A percentile compares a stretch with the other conserved stretches of the same genome.
phyloP scores from a whole-genome alignment of 2,329 filamentous ascomycete genomes.

The Xylogone sp. region DNA sequence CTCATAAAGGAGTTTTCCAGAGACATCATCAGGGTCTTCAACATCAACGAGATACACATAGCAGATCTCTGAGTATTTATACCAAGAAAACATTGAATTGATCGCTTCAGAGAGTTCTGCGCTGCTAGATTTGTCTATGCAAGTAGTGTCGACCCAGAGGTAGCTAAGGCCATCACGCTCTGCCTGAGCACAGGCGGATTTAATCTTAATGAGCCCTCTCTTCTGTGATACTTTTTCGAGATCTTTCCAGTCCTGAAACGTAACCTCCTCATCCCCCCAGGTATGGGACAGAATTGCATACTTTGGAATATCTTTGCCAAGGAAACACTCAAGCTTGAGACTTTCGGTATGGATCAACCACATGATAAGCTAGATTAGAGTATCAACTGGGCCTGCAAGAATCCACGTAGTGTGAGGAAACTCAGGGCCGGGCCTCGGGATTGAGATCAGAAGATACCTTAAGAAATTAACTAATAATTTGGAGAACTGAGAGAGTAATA shows the following conservation, averaged over 20 bases:
- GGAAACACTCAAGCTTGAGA: constrained; percentile 2
- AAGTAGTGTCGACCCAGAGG: constrained; percentile 6
- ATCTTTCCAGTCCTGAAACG: constrained; percentile 1
- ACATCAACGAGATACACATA: constrained; percentile 7
- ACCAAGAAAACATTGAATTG: constrained; percentile 7
- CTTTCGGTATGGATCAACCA: not conserved
- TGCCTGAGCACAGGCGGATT: not conserved
- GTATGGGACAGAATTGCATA: constrained; percentile 17
- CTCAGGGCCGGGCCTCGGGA: not conserved
- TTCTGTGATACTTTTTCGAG: constrained; percentile 20
- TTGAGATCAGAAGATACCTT: not conserved
- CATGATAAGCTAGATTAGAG: not conserved
- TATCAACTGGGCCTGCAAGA: not conserved
- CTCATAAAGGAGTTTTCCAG: not conserved
- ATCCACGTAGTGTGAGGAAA: not conserved
- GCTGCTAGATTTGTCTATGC: constrained; percentile 8
- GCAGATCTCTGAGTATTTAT: constrained; percentile 3
- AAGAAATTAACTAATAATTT: not conserved
- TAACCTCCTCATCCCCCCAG: constrained; percentile 7
- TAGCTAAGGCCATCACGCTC: not conserved
- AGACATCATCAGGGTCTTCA: not conserved
- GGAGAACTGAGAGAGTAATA: not conserved
- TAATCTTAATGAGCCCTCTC: not conserved
- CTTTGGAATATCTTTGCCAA: constrained; percentile 8
- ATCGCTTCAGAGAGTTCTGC: too few relatives aligned